phyloP scores from a whole-genome alignment of 768 basidiomycete species.

The Phlebiopsis flavidoalba region DNA sequence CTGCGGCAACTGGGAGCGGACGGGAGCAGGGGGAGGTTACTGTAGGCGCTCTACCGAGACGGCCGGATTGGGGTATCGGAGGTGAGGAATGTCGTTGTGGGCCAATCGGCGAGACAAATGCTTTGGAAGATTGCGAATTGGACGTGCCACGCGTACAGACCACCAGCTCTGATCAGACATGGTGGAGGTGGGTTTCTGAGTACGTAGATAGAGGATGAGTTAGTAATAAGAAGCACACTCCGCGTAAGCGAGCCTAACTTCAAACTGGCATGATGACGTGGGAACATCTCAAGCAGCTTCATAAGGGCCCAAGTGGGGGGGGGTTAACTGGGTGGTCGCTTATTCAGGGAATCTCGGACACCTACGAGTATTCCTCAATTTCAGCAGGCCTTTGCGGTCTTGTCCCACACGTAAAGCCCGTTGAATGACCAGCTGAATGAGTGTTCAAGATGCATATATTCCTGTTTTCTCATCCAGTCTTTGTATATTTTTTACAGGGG shows the following conservation, averaged over 20 bases:
- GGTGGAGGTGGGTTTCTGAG: conserved; percentile 24
- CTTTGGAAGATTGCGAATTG: conserved; percentile 72
- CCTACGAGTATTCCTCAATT: no score
- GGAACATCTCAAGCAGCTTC: background rate
- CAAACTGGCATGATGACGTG: background rate
- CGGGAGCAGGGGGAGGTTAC: conserved; percentile 11
- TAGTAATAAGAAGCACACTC: background rate
- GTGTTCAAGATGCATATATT: no score
- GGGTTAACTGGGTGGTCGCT: no score
- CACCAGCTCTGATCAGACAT: conserved; percentile 80
- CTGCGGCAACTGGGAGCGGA: conserved; percentile 23
- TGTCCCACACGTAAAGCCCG: no score
- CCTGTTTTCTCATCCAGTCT: no score
- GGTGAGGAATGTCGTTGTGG: conserved; percentile 27
- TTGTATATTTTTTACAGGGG: no score
- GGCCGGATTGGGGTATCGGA: conserved; percentile 8
- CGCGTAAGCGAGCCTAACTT: no score
- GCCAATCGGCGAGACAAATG: conserved; percentile 40
- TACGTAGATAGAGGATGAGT: no score
- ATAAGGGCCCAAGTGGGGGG: background rate
- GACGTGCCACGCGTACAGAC: conserved; percentile 83
- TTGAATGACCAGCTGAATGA: no score
- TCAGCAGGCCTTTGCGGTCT: no score
- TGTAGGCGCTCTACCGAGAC: conserved; percentile 17
- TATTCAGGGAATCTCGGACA: no score